Evolutionary conservation across 306 rosid species (phyloP), one percentile per base, ranked within the genome.

Genomic region (Cucumis melo): DNA sequence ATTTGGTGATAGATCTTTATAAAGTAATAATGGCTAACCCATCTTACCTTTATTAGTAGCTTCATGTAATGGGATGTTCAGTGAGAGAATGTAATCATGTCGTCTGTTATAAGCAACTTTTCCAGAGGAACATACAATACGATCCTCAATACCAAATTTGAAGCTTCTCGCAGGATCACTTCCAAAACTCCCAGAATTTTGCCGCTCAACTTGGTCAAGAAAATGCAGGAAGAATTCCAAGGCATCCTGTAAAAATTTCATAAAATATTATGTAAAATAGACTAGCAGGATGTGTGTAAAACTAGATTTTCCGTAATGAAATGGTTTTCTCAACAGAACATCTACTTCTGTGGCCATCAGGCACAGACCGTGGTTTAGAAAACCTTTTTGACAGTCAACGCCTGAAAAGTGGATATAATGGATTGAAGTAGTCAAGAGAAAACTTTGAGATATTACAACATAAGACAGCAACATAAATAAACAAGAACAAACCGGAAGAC

Each of bases 191-290:
- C 86, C 96, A 75, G 80, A 14, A 87, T 89, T 85, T 82, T 83
- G 85, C 42, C 92, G 86, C 83, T 94, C 99, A 54, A 92, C 97
- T 88, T 94, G 96, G 78, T 92, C 99, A 73, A 94, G 85, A 85
- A 92, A 90, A 84, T 94, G 99, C 34, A 94, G 87, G 90, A 94
- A 92, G 84, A 94, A 94, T 79, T 94, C 99, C 93, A 94, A 86
- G 68, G 99, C 98, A 87, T 94, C 99, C 99, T 94, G 78, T 67
- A 78, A 58, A 79, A 39, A 72, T 76, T 16, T 19, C 55, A 56
- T 56, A 81, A 13, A 79, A 19, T 56, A 4, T 39, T 39, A 21
- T 7, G 16, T 75, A 58, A 75, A 41, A 61, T 8, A 72, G 76
- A 78, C 61, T 23, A 56, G 36, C 16, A 9, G 53, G 8, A n/a